Percentiles rank a stretch among this genome's conserved stretches.
Evolutionary conservation across 2,329 filamentous ascomycete genomes (phyloP).

Genomic region (Talaromyces verruculosus): DNA sequence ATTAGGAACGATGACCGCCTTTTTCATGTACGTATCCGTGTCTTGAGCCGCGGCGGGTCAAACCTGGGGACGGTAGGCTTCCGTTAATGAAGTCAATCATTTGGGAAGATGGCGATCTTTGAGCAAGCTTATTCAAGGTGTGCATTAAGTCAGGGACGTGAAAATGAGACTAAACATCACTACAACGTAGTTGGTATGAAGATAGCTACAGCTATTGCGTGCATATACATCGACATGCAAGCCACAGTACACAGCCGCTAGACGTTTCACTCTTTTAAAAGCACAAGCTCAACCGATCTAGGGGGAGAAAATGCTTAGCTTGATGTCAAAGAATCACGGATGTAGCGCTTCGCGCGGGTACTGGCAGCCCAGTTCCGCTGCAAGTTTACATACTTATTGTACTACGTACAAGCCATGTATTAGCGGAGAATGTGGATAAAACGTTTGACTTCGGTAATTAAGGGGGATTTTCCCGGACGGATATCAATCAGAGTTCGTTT

Average conservation of each 20-base stretch:
- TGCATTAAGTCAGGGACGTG: background rate
- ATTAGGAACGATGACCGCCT: background rate
- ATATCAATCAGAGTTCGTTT: background rate
- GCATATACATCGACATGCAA: background rate
- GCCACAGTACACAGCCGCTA: background rate
- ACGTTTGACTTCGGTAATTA: background rate
- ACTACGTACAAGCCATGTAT: background rate
- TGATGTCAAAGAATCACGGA: background rate
- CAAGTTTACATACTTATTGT: background rate
- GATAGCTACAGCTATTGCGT: background rate
- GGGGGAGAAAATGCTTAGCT: background rate
- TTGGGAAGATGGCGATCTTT: background rate
- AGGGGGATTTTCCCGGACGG: background rate
- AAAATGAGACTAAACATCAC: background rate
- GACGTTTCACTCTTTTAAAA: background rate
- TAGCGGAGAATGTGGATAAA: background rate
- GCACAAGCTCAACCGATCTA: background rate
- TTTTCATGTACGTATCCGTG: background rate
- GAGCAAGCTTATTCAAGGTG: background rate
- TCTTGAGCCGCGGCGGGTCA: background rate
- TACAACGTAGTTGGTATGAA: background rate
- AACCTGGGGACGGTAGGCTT: background rate
- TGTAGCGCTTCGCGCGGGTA: conserved; percentile 2
- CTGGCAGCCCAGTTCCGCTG: background rate
- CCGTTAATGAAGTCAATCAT: background rate